phyloP scores from a whole-genome alignment of 1,139 yeast genomes.

The Candida mesenterica region DNA sequence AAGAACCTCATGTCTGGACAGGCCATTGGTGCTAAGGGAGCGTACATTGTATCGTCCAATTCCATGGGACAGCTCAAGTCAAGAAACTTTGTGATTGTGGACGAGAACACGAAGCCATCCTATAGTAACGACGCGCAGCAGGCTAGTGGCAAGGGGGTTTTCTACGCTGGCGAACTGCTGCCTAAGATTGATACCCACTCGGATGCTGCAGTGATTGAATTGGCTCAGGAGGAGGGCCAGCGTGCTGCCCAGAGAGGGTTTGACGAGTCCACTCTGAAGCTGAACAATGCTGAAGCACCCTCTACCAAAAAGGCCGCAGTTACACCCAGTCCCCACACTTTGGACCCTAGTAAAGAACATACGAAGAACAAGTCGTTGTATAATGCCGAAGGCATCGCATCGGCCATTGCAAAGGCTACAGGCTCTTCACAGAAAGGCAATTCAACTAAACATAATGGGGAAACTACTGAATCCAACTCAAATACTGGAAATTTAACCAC shows the following conservation, averaged over 20 bases:
- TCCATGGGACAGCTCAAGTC: constrained; percentile 30
- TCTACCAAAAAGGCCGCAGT: constrained; percentile 4
- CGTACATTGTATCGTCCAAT: constrained; percentile 16
- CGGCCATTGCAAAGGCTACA: constrained; percentile 12
- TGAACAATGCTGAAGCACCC: constrained; percentile 8
- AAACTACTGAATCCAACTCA: too few relatives aligned
- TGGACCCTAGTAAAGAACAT: constrained; percentile 28
- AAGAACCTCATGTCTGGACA: background rate
- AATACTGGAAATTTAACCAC: too few relatives aligned
- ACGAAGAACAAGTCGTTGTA: constrained; percentile 28
- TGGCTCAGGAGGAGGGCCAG: constrained; percentile 22
- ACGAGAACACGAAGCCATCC: constrained; percentile 21
- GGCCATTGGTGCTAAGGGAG: constrained; percentile 1
- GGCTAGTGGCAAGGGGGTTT: constrained; percentile 31
- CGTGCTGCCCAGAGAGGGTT: constrained; percentile 14
- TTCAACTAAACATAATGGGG: too few relatives aligned
- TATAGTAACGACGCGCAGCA: constrained; percentile 32
- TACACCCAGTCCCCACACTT: constrained; percentile 1
- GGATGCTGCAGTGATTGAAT: constrained; percentile 33
- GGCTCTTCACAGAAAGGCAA: too few relatives aligned
- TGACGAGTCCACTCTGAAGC: constrained; percentile 10
- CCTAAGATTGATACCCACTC: constrained; percentile 19
- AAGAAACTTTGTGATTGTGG: background rate
- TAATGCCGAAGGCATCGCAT: constrained; percentile 25
- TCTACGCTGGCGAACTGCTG: constrained; percentile 17